Conservation (phyloP, 176 grass and related monocot species). For the Rhynchospora breviuscula region DNA sequence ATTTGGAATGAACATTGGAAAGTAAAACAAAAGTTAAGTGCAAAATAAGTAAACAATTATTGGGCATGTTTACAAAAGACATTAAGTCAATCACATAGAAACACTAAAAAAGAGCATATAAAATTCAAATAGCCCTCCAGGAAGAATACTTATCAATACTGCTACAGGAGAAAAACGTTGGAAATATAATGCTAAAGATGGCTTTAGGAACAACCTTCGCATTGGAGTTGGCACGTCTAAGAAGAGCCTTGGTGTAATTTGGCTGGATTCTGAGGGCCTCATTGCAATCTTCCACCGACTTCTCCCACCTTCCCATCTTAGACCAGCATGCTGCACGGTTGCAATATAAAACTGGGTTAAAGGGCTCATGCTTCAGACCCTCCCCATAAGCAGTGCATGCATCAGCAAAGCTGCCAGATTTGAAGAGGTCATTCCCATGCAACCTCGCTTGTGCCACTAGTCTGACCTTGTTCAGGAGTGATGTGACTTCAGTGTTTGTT, state of each 20-base stretch:
- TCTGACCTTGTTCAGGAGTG: slow-evolving; percentile 64
- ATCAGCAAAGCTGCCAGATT: slow-evolving; percentile 71
- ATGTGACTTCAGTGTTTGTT: slow-evolving; percentile 46
- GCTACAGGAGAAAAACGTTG: not conserved
- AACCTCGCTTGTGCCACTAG: slow-evolving; percentile 65
- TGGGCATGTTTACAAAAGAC: not conserved
- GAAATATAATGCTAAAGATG: not conserved
- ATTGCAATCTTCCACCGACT: slow-evolving; percentile 80
- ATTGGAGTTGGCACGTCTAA: slow-evolving; percentile 81
- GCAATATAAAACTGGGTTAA: slow-evolving; percentile 82
- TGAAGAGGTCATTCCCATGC: slow-evolving; percentile 87
- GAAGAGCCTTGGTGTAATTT: slow-evolving; percentile 88
- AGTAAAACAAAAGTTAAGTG: not conserved
- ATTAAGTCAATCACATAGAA: slow-evolving; percentile 21
- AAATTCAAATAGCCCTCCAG: not conserved
- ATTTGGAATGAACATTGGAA: not conserved
- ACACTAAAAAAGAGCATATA: not conserved
- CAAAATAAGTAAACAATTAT: not conserved
- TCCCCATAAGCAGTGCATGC: slow-evolving; percentile 86
- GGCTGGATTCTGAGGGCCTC: slow-evolving; percentile 80
- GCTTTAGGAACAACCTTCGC: slow-evolving; percentile 41
- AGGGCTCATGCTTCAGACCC: slow-evolving; percentile 75
- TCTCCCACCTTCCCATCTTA: slow-evolving; percentile 78
- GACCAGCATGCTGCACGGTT: slow-evolving; percentile 91
- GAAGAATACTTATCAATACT: not conserved